Conservation (phyloP, 2,329 filamentous ascomycete species). For the Scortechinia acanthostroma region DNA sequence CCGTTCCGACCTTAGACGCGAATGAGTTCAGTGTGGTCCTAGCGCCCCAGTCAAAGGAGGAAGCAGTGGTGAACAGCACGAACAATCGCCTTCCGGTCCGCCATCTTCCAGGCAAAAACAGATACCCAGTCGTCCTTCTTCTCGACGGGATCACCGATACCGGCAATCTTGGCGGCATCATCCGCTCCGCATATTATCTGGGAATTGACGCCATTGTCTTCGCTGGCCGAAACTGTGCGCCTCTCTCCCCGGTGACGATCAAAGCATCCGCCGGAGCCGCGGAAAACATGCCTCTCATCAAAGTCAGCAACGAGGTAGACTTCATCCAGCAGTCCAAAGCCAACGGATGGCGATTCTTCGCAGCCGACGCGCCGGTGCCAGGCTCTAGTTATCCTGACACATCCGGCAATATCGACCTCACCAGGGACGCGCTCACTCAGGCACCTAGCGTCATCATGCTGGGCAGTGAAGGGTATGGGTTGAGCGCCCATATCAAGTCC, state of each 20-base stretch:
- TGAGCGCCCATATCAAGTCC: constrained; percentile 33
- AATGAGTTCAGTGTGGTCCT: constrained; percentile 28
- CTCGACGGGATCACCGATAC: constrained; percentile 41
- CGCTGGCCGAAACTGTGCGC: constrained; percentile 44
- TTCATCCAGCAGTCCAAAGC: constrained; percentile 41
- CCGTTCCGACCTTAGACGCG: constrained; percentile 17
- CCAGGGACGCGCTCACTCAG: neutral
- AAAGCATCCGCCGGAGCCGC: constrained; percentile 58
- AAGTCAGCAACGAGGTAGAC: constrained; percentile 35
- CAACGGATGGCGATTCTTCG: constrained; percentile 53
- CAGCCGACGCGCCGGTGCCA: constrained; percentile 25
- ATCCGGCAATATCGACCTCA: neutral
- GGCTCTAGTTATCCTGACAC: neutral
- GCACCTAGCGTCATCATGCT: constrained; percentile 52
- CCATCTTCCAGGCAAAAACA: neutral
- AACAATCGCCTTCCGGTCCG: constrained; percentile 21
- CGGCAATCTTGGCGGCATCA: constrained; percentile 55
- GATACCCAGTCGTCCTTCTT: constrained; percentile 22
- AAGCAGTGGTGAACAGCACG: constrained; percentile 41
- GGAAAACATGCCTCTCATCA: constrained; percentile 46
- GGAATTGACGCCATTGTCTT: constrained; percentile 53
- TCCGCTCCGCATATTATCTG: constrained; percentile 54
- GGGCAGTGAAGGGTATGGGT: constrained; percentile 41
- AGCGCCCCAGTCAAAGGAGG: constrained; percentile 40
- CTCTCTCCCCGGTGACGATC: constrained; percentile 42